These are phyloP conservation scores for Protea cynaroides DNA, from an alignment of 164 flowering plant species.

Conservation along the genomic window DNA sequence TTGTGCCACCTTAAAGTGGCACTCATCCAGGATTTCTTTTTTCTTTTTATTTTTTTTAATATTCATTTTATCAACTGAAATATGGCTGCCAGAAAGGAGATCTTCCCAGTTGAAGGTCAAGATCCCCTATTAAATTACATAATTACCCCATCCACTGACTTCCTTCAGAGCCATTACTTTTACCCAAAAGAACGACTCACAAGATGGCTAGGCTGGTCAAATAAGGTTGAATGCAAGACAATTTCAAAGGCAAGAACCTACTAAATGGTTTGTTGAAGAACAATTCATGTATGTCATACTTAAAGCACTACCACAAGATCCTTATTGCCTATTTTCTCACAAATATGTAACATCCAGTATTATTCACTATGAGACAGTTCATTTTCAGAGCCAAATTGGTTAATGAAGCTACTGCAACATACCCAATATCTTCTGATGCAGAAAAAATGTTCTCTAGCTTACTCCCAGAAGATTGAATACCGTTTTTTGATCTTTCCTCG, in stretches of 20 bases:
- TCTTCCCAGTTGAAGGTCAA: too few species aligned
- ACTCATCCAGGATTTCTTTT: too few species aligned
- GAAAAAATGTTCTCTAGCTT: constrained; percentile 19
- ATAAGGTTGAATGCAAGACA: background rate
- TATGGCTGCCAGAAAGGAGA: too few species aligned
- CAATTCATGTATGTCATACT: background rate
- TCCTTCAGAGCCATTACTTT: background rate
- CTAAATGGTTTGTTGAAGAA: background rate
- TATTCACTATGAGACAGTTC: background rate
- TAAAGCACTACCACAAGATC: background rate
- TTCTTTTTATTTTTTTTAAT: too few species aligned
- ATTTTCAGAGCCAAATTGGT: background rate
- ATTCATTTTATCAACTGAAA: too few species aligned
- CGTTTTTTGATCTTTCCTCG: constrained; percentile 5
- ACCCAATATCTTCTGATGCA: constrained; percentile 39
- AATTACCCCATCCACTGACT: too few species aligned
- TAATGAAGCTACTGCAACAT: constrained; percentile 15
- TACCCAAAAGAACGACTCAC: background rate
- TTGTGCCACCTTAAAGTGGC: too few species aligned
- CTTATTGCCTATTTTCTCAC: background rate
- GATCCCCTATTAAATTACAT: too few species aligned
- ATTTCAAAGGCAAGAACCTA: background rate
- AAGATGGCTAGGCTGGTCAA: background rate
- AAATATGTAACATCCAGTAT: background rate
- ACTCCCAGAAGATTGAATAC: constrained; percentile 7